phyloP scores from a whole-genome alignment of 2,329 filamentous ascomycete species.

The Colletotrichum scovillei region DNA sequence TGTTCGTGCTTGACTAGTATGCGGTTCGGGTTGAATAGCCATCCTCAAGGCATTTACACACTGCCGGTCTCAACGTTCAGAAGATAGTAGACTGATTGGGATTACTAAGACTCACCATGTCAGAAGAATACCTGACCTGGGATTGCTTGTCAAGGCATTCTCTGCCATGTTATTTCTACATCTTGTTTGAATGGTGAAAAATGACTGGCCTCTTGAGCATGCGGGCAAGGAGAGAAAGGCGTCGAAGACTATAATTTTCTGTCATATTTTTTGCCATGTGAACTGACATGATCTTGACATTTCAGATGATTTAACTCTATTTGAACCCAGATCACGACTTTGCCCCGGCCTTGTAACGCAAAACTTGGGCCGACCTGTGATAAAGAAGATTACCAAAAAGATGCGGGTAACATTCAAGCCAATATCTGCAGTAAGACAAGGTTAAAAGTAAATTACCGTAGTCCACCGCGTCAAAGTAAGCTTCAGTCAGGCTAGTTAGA shows the following conservation, averaged over 20 bases:
- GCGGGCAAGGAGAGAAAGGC: neutral
- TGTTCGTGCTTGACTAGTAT: neutral
- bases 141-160: neutral
- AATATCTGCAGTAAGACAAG: neutral
- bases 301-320: neutral
- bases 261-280: neutral
- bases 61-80: neutral
- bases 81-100: neutral
- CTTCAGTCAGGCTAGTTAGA: neutral
- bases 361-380: neutral
- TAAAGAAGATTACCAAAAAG: neutral
- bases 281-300: too few relatives aligned
- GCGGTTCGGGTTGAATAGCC: neutral
- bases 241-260: neutral
- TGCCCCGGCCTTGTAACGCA: neutral
- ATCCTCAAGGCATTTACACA: neutral
- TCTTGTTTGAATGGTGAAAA: neutral
- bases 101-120: neutral
- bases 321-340: neutral
- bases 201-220: neutral
- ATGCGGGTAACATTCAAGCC: neutral
- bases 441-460: neutral
- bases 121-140: neutral
- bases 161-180: neutral
- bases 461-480: conserved; percentile 9